phyloP scores from a whole-genome alignment of 1,284 basidiomycete species.

The Cutaneotrichosporon curvatum region DNA sequence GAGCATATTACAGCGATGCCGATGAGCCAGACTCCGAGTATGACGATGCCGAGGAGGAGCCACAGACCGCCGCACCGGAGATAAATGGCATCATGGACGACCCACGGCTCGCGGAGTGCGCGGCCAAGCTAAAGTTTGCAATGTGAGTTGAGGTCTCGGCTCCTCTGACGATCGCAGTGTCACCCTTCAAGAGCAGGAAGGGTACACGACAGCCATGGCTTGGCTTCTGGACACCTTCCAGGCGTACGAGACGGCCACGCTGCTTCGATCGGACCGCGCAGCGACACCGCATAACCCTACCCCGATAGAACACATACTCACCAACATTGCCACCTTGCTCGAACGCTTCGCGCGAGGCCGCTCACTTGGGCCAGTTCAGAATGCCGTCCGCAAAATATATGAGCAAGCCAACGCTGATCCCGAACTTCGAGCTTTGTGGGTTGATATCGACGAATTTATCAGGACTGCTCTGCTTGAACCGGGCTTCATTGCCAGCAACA shows the following conservation, averaged over 20 bases:
- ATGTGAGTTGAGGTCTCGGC: too few species aligned
- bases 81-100: too few species aligned
- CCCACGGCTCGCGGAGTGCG: too few species aligned
- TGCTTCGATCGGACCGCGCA: background rate
- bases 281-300: background rate
- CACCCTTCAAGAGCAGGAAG: conserved; percentile 4
- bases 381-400: conserved; percentile 8
- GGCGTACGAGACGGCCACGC: conserved; percentile 9
- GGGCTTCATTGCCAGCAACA: conserved; percentile 1
- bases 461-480: conserved; percentile 4
- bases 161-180: background rate
- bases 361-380: conserved; percentile 5
- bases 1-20: background rate
- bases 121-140: too few species aligned
- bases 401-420: conserved; percentile 2
- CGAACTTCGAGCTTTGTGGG: background rate
- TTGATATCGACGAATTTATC: conserved; percentile 5
- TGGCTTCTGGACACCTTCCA: conserved; percentile 15
- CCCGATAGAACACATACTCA: conserved; percentile 5
- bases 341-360: conserved; percentile 11
- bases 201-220: conserved; percentile 9
- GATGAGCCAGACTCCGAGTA: background rate
- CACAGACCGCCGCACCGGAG: too few species aligned
- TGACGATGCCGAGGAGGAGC: too few species aligned
- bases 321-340: conserved; percentile 4